These are phyloP conservation scores for Boletellus dicymbophilus DNA, from an alignment of 1,284 basidiomycete species.

Conservation along the genomic window DNA sequence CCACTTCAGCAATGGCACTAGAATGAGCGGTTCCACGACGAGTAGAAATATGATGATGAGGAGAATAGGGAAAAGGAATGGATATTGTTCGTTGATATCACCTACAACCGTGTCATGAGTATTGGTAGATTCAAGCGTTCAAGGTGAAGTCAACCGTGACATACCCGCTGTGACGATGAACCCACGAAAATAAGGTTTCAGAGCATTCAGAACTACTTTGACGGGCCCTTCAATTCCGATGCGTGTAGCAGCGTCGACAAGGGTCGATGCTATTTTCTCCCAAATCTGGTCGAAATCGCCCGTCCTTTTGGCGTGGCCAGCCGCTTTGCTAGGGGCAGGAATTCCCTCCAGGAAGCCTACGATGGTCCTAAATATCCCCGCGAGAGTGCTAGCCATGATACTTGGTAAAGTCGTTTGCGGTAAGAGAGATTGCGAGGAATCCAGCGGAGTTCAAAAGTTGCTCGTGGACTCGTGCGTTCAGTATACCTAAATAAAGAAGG, in stretches of 20 bases:
- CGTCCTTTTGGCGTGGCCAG: slow-evolving; percentile 5
- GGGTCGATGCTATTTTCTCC: neutral
- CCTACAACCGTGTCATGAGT: neutral
- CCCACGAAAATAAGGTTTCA: neutral
- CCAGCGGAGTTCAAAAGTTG: too few relatives aligned
- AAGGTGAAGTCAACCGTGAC: neutral
- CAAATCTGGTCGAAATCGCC: slow-evolving; percentile 7
- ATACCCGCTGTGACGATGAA: slow-evolving; percentile 11
- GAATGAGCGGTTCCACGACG: neutral
- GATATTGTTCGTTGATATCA: neutral
- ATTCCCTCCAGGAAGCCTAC: neutral
- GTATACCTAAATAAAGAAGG: too few relatives aligned
- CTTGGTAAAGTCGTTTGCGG: too few relatives aligned
- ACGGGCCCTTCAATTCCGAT: slow-evolving; percentile 1
- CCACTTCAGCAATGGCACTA: neutral
- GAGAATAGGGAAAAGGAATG: neutral
- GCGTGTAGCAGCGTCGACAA: neutral
- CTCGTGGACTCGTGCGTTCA: too few relatives aligned
- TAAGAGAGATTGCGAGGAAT: too few relatives aligned
- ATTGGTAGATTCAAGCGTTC: neutral
- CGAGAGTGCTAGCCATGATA: too few relatives aligned
- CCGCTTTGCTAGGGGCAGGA: neutral
- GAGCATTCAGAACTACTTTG: neutral
- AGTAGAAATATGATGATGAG: neutral
- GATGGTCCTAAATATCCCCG: neutral